A percentile compares a stretch with the other conserved stretches of the same genome.
Evolutionary conservation across 2,329 filamentous ascomycete genomes (phyloP).

Genomic region (Proliferodiscus dingleyae): DNA sequence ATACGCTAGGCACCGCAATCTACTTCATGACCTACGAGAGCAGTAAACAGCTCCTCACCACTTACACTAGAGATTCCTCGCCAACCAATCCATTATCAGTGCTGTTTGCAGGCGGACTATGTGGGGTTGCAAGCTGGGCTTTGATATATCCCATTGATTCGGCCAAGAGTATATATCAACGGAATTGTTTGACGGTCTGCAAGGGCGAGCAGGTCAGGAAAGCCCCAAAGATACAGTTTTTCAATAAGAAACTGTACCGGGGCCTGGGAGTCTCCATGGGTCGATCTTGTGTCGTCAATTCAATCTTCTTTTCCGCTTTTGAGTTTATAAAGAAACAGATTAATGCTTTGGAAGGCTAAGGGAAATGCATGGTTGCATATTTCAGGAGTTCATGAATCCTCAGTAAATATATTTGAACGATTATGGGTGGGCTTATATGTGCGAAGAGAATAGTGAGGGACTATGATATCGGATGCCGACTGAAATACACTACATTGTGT

Average conservation of each 20-base stretch:
- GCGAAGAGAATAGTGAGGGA: slow-evolving; percentile 7
- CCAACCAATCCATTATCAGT: slow-evolving; percentile 78
- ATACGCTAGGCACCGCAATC: slow-evolving; percentile 77
- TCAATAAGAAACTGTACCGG: slow-evolving; percentile 74
- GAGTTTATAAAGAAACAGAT: slow-evolving; percentile 71
- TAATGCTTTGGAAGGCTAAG: slow-evolving; percentile 30
- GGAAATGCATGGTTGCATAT: slow-evolving; percentile 6
- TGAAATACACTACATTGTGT: slow-evolving; percentile 4
- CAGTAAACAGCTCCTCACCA: slow-evolving; percentile 74
- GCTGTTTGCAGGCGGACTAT: slow-evolving; percentile 71
- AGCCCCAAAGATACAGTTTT: slow-evolving; percentile 69
- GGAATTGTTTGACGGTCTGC: slow-evolving; percentile 68
- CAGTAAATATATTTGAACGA: slow-evolving; percentile 5
- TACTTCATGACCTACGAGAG: slow-evolving; percentile 91
- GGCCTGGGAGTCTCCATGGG: slow-evolving; percentile 79
- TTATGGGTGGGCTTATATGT: slow-evolving; percentile 2
- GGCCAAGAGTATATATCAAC: slow-evolving; percentile 80
- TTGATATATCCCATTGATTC: slow-evolving; percentile 62
- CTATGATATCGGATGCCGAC: slow-evolving; percentile 9
- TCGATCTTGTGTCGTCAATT: slow-evolving; percentile 77
- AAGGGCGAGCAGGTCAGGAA: slow-evolving; percentile 60
- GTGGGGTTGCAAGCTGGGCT: slow-evolving; percentile 80
- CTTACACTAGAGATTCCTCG: slow-evolving; percentile 63
- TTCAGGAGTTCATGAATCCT: slow-evolving; percentile 8
- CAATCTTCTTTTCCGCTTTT: slow-evolving; percentile 85